phyloP scores from a whole-genome alignment of 345 rosid genomes.

The Aquilaria sinensis region DNA sequence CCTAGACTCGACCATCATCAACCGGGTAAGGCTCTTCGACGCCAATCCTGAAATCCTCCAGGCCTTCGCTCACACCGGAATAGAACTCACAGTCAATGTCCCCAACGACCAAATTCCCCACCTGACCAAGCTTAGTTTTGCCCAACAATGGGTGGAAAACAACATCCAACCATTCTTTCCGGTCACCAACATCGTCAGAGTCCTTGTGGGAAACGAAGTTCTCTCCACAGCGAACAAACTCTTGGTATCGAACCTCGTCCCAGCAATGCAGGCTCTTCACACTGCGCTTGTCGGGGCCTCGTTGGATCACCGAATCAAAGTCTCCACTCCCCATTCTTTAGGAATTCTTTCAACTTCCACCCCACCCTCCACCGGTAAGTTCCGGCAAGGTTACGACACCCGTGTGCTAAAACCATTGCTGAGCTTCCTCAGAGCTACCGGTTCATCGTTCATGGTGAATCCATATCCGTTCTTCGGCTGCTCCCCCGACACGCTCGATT shows the following conservation, averaged over 20 bases:
- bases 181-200: constrained; percentile 59
- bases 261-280: constrained; percentile 73
- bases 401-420: constrained; percentile 69
- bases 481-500: constrained; percentile 55
- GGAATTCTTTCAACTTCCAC: constrained; percentile 60
- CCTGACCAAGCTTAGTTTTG: constrained; percentile 41
- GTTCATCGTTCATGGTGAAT: constrained; percentile 72
- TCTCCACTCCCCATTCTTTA: constrained; percentile 79
- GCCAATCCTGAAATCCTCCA: constrained; percentile 42
- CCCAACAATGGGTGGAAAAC: constrained; percentile 56
- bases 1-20: constrained; percentile 52
- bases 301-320: constrained; percentile 53
- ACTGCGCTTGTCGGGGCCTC: constrained; percentile 52
- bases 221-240: constrained; percentile 44
- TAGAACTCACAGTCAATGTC: constrained; percentile 53
- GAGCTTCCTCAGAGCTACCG: constrained; percentile 54
- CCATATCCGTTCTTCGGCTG: constrained; percentile 86
- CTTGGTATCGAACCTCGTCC: constrained; percentile 42
- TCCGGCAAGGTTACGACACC: constrained; percentile 53
- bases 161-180: constrained; percentile 54
- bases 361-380: constrained; percentile 70
- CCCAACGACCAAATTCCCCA: constrained; percentile 68
- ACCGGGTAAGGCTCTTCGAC: constrained; percentile 67
- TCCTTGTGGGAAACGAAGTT: constrained; percentile 86
- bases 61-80: constrained; percentile 64